Base-by-base conservation (phyloP, 495 filamentous ascomycete genomes). In the Immersiella caudata region DNA sequence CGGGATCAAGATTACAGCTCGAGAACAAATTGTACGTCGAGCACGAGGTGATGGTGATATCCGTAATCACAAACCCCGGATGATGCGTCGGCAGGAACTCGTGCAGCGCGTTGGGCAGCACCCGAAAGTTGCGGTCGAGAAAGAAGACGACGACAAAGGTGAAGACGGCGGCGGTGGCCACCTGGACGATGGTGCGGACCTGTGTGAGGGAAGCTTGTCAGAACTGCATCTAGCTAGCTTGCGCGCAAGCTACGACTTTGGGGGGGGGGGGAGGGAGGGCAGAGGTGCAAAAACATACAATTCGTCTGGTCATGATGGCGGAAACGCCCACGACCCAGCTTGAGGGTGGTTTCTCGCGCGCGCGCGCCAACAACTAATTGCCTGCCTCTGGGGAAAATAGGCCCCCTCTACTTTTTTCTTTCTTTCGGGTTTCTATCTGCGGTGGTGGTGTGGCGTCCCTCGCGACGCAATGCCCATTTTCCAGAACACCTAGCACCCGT, bases 131-230 rank as follows among this genome's bases (percentile, higher is more conserved):
- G 71, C 88, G 89, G 79, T 96, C 93, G 77, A 96, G 85, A 74
- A 94, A 81, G 71, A 92, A 88, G 67, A 96, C 79, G 64, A 90
- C 74, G 64, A 93, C 70, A 69, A 93, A 82, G 71, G 91, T 83
- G 73, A 93, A 80, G 66, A 85, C 74, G 58, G 87, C 85, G 60
- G 94, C 80, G 54, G 88, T 80, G 59, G 84, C 84, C 74, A 96
- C 85, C 84, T 99, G 93, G 76, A 92, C 80, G 73, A 90, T 86
- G 68, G 93, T 93, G 68, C 95, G 93, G 73, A 97, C 90, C 88
- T 90, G 70, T 9, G 62, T 29, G 22, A 67, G 8, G n/a, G 18
- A n/a, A n/a, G 49, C n/a, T n/a, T 36, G n/a, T 26, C 24, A 46
- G 36, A 2, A 56, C 16, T 22, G 60, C n/a, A 3, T 46, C 24